Evolutionary conservation across 2,329 filamentous ascomycete species (phyloP).

Genomic region (Penicillium sclerotiorum): DNA sequence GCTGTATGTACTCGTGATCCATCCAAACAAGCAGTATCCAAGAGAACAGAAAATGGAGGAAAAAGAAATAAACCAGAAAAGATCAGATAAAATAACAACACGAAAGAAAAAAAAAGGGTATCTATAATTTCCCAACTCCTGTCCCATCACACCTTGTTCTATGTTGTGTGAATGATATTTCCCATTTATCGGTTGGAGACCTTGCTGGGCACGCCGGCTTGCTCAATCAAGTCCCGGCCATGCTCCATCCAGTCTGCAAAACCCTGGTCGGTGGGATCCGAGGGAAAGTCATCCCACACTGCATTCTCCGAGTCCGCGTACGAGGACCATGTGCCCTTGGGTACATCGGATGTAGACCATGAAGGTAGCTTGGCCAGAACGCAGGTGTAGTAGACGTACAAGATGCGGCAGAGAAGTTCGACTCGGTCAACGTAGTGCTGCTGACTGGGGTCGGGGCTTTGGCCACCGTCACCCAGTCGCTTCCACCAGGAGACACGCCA

Average conservation of each 20-base stretch:
- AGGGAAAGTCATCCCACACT: constrained; percentile 49
- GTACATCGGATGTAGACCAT: constrained; percentile 39
- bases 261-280: constrained; percentile 40
- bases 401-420: constrained; percentile 44
- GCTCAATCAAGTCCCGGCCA: constrained; percentile 43
- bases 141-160: constrained; percentile 19
- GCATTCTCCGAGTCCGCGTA: constrained; percentile 45
- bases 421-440: constrained; percentile 46
- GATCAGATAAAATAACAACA: constrained; percentile 12
- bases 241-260: constrained; percentile 46
- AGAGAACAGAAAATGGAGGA: constrained; percentile 5
- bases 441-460: constrained; percentile 38
- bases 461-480: constrained; percentile 43
- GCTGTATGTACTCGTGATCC: too few relatives aligned
- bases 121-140: constrained; percentile 36
- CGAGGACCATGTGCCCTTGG: constrained; percentile 44
- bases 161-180: not conserved
- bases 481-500: constrained; percentile 52
- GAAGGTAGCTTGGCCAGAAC: constrained; percentile 46
- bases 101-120: constrained; percentile 37
- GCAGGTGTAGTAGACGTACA: constrained; percentile 52
- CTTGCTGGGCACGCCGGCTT: constrained; percentile 41
- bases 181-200: constrained; percentile 24
- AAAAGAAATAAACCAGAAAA: constrained; percentile 20
- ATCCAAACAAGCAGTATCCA: constrained; percentile 3